phyloP scores from a whole-genome alignment of 164 flowering plant species.

The Piper betle region DNA sequence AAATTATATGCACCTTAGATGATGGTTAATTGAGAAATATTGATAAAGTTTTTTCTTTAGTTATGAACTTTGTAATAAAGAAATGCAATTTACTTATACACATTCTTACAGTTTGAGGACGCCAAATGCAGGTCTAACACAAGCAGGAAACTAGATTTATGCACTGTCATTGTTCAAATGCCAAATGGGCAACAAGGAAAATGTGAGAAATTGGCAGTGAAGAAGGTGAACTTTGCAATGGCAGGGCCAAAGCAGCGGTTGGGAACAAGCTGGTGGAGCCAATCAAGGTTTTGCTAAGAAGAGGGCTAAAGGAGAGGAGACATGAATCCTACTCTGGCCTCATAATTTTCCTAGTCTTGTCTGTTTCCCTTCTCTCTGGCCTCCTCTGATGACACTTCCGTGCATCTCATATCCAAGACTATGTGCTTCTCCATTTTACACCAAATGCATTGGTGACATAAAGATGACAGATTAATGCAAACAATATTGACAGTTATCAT shows the following conservation, averaged over 20 bases:
- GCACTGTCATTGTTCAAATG: background rate
- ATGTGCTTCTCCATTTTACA: conserved; percentile 26
- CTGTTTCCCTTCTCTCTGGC: conserved; percentile 67
- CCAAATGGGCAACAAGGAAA: background rate
- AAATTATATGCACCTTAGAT: too few relatives aligned
- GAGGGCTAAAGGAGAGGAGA: conserved; percentile 69
- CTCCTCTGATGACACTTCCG: conserved; percentile 87
- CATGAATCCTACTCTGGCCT: conserved; percentile 78
- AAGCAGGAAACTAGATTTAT: background rate
- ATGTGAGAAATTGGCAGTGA: background rate
- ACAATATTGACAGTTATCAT: too few relatives aligned
- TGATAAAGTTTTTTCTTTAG: background rate
- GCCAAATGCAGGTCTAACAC: conserved; percentile 21
- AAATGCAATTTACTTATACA: too few relatives aligned
- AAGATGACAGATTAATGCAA: too few relatives aligned
- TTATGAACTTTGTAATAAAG: background rate
- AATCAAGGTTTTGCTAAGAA: conserved; percentile 51
- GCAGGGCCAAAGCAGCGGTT: conserved; percentile 37
- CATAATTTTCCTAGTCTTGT: conserved; percentile 68
- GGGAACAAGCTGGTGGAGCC: conserved; percentile 65
- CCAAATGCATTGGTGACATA: background rate
- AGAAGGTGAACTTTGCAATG: background rate
- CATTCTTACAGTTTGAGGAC: conserved; percentile 56
- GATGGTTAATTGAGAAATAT: background rate
- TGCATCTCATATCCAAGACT: conserved; percentile 66